Evolutionary conservation across 306 rosid species (phyloP), one percentile per base, ranked within the genome.

Genomic region (Castanea crenata): DNA sequence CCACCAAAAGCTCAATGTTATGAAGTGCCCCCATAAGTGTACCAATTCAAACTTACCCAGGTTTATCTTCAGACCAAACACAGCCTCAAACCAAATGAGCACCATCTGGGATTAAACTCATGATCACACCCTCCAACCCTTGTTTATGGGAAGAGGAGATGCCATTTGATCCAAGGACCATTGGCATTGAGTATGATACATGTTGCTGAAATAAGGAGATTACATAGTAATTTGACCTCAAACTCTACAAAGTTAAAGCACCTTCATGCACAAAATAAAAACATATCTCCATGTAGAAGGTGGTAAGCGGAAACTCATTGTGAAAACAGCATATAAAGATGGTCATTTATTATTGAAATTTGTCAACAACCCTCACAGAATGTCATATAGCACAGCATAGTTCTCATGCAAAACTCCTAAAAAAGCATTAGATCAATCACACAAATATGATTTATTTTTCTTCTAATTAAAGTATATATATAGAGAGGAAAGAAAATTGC

Each of bases 381-480:
- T 23, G 65, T 23, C 65, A 20, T 59, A 23, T 20, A 23, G 15
- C 15, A 59, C 5, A 23, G 65, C 15, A 59, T 13, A 23, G 65
- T 59, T 59, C 65, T 21, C 4, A 11, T 59, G 31, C 31, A 49
- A 49, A 49, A 59, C 23, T 27, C 5, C 31, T 23, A 9, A 59
- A 5, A 21, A 21, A 21, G 65, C 32, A 58, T 10, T 8, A 23
- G 54, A 49, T 10, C 54, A 71, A 52, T 61, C 44, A 78, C 55
- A 82, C n/a, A 19, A 5, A 25, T 38, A 62, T 68, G 35, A 15
- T 63, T n/a, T 41, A 16, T 7, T 69, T 25, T 56, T 20, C 46
- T 56, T 20, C 35, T 9, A 57, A 67, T 10, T 69, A 62, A 70
- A 78, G 49, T 52, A 61, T 4, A 75, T 73, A 79, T 65, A 18